A percentile compares a stretch with the other conserved stretches of the same genome.
These are phyloP conservation scores for Plectranthus barbatus DNA, from an alignment of 257 asterid genomes.

Conservation along the genomic window DNA sequence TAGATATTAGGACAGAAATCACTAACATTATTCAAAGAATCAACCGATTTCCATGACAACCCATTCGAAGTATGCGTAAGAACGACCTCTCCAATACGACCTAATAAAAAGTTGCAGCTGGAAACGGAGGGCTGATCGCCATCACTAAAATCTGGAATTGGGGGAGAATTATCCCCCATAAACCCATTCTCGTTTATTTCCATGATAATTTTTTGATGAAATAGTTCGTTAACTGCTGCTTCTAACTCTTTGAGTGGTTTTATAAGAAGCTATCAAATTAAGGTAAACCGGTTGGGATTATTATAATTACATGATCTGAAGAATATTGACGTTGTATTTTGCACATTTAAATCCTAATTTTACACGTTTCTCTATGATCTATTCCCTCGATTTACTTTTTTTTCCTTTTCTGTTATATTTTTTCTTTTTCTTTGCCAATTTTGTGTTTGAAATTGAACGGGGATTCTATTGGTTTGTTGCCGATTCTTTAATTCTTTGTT, in stretches of 20 bases:
- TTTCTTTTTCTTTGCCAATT: no score
- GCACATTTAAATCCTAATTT: background rate
- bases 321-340: slow-evolving; percentile 14
- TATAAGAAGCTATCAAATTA: background rate
- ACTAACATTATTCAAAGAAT: slow-evolving; percentile 46
- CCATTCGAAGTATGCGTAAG: slow-evolving; percentile 46
- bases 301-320: background rate
- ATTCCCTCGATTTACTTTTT: background rate
- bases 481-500: no score
- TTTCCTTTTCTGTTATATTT: background rate
- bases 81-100: slow-evolving; percentile 62
- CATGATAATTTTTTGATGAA: slow-evolving; percentile 20
- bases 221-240: slow-evolving; percentile 4
- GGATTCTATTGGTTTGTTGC: no score
- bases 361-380: background rate
- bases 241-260: slow-evolving; percentile 4
- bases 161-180: slow-evolving; percentile 25
- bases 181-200: slow-evolving; percentile 38
- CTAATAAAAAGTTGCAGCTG: slow-evolving; percentile 51
- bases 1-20: background rate
- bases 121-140: slow-evolving; percentile 30
- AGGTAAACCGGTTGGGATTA: background rate
- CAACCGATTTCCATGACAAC: slow-evolving; percentile 58
- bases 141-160: slow-evolving; percentile 22
- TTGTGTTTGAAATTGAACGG: no score